Percentiles rank a stretch among this genome's conserved stretches.
Evolutionary conservation across 306 rosid species (phyloP).

Genomic region (Cotoneaster glaucophyllus): DNA sequence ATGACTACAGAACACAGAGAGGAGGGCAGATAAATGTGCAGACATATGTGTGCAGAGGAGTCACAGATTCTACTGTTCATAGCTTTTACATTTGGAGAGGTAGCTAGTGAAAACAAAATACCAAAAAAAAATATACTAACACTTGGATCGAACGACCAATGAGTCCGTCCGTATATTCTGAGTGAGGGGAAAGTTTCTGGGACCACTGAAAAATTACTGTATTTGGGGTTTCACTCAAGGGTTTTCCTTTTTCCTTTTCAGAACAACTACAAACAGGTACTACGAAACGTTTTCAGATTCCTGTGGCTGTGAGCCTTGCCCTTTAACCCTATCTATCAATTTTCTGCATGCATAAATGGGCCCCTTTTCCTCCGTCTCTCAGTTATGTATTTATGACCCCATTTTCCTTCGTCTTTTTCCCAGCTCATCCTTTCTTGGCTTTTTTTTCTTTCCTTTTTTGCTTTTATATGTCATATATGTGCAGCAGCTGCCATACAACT

Average conservation of each 20-base stretch:
- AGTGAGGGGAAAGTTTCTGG: conserved; percentile 24
- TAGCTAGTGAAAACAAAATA: neutral
- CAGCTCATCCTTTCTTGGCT: neutral
- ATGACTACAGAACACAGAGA: conserved; percentile 44
- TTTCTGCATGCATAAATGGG: neutral
- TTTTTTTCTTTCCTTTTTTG: neutral
- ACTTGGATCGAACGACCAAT: conserved; percentile 29
- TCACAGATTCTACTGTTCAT: conserved; percentile 68
- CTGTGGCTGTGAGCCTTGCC: conserved; percentile 7
- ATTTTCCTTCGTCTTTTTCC: neutral
- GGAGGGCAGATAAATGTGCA: conserved; percentile 45
- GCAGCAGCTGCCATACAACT: neutral
- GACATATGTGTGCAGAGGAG: conserved; percentile 36
- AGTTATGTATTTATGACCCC: neutral
- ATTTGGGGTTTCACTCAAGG: conserved; percentile 72
- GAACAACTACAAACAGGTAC: conserved; percentile 49
- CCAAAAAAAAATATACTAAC: neutral
- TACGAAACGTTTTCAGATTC: conserved; percentile 27
- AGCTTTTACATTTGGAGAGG: neutral
- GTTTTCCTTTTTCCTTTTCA: conserved; percentile 58
- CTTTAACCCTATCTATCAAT: neutral
- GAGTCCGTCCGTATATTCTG: conserved; percentile 12
- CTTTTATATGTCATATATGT: neutral
- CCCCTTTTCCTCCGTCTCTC: neutral
- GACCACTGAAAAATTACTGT: conserved; percentile 57